Conservation (phyloP, 148 eudicot species). For the Tetragonia tetragonoides region DNA sequence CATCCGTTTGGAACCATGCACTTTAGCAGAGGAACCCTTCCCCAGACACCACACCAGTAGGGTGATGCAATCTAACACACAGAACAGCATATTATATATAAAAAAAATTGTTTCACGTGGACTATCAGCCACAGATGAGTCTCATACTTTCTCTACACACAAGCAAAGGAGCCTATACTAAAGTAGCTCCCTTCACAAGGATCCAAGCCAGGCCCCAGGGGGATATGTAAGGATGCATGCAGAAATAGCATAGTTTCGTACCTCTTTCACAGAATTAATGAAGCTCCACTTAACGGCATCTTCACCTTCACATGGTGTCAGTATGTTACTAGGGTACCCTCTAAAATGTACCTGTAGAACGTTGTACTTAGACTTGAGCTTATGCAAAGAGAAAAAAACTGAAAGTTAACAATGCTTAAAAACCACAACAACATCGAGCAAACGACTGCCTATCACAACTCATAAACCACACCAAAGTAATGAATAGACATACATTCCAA, state of each 20-base stretch:
- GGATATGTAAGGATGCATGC: not conserved
- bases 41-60: not conserved
- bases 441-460: not conserved
- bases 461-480: not conserved
- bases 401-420: not conserved
- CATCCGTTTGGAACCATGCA: not conserved
- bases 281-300: constrained; percentile 93
- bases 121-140: not conserved
- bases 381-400: not conserved
- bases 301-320: constrained; percentile 89
- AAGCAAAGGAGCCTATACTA: not conserved
- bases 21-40: not conserved
- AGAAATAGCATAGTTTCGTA: constrained; percentile 18
- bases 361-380: constrained; percentile 8
- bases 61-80: not conserved
- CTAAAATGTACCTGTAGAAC: constrained; percentile 84
- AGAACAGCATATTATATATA: not conserved
- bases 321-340: constrained; percentile 73
- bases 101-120: not conserved
- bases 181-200: constrained; percentile 2
- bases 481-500: not conserved
- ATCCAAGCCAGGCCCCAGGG: not conserved
- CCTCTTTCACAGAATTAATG: constrained; percentile 95
- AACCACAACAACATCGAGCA: not conserved
- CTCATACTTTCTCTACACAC: not conserved